Base-by-base conservation (phyloP, 2,329 filamentous ascomycete genomes). In the Colletotrichum destructivum region DNA sequence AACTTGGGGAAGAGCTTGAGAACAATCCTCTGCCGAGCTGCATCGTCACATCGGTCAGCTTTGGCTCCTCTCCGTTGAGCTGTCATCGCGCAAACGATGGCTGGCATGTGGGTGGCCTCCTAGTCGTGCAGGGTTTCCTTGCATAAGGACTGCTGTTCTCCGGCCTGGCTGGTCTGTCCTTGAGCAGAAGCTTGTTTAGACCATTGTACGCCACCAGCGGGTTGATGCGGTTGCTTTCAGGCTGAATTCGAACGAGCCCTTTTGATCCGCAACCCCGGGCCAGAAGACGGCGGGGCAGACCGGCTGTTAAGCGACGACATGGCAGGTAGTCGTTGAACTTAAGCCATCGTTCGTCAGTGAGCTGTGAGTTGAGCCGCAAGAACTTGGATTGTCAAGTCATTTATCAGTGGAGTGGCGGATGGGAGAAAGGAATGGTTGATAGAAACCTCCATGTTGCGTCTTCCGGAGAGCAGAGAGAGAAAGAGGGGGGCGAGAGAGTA, bases 161-260 rank as follows among this genome's bases (percentile, higher is more conserved):
- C 44, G 26, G 18, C 26, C 8, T n/a, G 26, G 44, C 21, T 42
- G 35, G 44, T 62, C 44, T 52, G 9, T 11, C 16, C 13, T 54
- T n/a, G 11, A 23, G 21, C 44, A 38, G n/a, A 13, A 69, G 67
- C 67, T 66, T 62, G 38, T 62, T 47, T 26, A 16, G 52, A 60
- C 59, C 35, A 18, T 51, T 49, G 44, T 6, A 44, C 42, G 35
- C 35, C 21, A 49, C 11, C n/a, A 35, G 46, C 40, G 23, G n/a
- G 52, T 35, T 49, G 38, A 35, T 54, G 44, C 21, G 54, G 13
- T 59, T 5, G 31, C 46, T 47, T 56, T 72, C 55, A 70, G 66
- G 47, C 70, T 72, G 61, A 72, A 62, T 70, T 38, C 38, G 38
- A 31, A n/a, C 35, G 31, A 51, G 35, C 21, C 4, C 21, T 52